Evolutionary conservation across 2,329 filamentous ascomycete species (phyloP).

Genomic region (Tolypocladium tropicale): DNA sequence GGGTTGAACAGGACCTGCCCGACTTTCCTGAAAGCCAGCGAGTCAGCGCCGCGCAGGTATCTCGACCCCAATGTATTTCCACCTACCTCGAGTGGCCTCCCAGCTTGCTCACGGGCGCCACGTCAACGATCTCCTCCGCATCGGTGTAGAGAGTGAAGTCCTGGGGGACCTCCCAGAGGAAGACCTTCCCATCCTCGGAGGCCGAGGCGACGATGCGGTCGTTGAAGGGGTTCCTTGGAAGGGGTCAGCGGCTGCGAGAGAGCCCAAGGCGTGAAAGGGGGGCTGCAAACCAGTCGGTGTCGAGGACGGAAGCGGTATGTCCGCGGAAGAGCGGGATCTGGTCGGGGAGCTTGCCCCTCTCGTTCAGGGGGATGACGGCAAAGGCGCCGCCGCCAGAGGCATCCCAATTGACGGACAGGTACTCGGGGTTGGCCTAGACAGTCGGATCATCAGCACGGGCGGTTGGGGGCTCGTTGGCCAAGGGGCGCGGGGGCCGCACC

Average conservation of each 20-base stretch:
- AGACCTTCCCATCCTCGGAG: conserved; percentile 94
- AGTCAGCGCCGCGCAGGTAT: not conserved
- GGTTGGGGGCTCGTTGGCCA: not conserved
- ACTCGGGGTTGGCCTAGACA: conserved; percentile 80
- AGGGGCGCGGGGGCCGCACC: conserved; percentile 38
- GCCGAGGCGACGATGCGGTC: conserved; percentile 86
- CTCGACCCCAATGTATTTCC: not conserved
- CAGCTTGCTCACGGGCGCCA: conserved; percentile 72
- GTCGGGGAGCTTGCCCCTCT: conserved; percentile 85
- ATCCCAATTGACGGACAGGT: conserved; percentile 97
- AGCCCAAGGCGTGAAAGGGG: conserved; percentile 3
- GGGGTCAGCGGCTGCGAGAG: conserved; percentile 8
- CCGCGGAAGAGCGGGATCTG: conserved; percentile 91
- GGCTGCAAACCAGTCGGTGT: conserved; percentile 77
- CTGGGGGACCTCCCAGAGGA: conserved; percentile 90
- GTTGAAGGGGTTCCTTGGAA: conserved; percentile 81
- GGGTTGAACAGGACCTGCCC: conserved; percentile 98
- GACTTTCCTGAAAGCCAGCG: conserved; percentile 59
- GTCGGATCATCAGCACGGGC: conserved; percentile 7
- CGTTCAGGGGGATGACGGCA: conserved; percentile 83
- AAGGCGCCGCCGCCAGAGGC: conserved; percentile 92
- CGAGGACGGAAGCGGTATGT: conserved; percentile 89
- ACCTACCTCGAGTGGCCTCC: conserved; percentile 74
- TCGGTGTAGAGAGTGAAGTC: conserved; percentile 79
- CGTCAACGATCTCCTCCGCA: conserved; percentile 71